Evolutionary conservation across 345 rosid genomes (phyloP).

Genomic region (Hirschfeldia incana): DNA sequence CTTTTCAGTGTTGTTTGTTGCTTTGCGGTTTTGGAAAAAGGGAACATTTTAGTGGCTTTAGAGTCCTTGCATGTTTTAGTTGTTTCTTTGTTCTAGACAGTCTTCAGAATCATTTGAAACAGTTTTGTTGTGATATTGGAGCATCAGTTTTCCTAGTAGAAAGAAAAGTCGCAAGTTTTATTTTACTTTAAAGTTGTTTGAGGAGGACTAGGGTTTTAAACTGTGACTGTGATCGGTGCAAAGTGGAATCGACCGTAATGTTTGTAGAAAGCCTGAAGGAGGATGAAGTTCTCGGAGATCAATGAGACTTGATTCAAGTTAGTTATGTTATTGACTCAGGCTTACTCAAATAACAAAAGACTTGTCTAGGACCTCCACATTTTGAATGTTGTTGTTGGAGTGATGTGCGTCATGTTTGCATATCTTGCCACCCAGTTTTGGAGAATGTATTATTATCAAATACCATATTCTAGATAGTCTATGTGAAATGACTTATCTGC

Average conservation of each 20-base stretch:
- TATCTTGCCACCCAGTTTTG: not conserved
- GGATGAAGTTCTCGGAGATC: no score
- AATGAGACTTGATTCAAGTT: no score
- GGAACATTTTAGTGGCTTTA: not conserved
- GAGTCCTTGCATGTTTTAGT: not conserved
- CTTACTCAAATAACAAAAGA: no score
- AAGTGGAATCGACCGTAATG: no score
- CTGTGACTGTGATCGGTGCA: no score
- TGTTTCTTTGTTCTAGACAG: not conserved
- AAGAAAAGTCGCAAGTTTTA: no score
- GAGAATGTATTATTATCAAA: not conserved
- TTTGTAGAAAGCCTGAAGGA: no score
- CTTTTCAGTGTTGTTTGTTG: not conserved
- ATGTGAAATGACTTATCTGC: not conserved
- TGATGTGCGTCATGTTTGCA: not conserved
- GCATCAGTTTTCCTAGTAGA: not conserved
- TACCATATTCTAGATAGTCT: no score
- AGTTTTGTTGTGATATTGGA: not conserved
- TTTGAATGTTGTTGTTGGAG: not conserved
- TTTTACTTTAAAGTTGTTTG: no score
- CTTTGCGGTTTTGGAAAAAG: conserved; percentile 2
- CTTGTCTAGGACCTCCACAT: no score
- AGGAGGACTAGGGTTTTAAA: no score
- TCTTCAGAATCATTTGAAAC: not conserved
- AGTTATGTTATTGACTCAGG: no score